A percentile compares a stretch with the other conserved stretches of the same genome.
Evolutionary conservation across 73 alveolate species (phyloP).

Genomic region (Tetrahymena elliotti): DNA sequence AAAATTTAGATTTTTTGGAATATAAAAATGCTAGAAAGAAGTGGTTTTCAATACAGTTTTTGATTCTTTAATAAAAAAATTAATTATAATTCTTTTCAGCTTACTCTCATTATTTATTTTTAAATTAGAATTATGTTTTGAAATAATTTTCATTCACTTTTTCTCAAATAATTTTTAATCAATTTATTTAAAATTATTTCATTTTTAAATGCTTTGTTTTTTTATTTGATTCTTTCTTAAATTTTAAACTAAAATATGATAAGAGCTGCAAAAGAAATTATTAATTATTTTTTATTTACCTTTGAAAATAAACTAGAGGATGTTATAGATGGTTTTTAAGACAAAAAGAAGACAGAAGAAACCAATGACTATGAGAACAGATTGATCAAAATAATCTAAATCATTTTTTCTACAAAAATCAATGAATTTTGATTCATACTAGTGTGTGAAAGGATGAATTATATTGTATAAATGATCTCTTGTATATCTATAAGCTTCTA

Average conservation of each 20-base stretch:
- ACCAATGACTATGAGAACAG: neutral
- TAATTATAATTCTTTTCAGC: no score
- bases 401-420: neutral
- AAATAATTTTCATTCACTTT: no score
- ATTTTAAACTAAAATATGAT: neutral
- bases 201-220: no score
- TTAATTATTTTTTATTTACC: no score
- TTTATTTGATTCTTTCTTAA: no score
- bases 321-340: neutral
- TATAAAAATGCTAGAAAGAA: neutral
- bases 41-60: neutral
- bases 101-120: neutral
- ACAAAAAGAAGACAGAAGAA: neutral
- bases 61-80: no score
- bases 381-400: neutral
- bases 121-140: no score
- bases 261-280: neutral
- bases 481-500: neutral
- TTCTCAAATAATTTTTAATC: no score
- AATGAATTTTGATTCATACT: neutral
- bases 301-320: neutral
- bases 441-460: neutral
- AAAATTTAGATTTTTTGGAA: neutral
- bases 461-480: neutral
- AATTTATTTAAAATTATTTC: no score